Evolutionary conservation across 768 basidiomycete genomes (phyloP).

Genomic region (Peribolospora kevripleyi): DNA sequence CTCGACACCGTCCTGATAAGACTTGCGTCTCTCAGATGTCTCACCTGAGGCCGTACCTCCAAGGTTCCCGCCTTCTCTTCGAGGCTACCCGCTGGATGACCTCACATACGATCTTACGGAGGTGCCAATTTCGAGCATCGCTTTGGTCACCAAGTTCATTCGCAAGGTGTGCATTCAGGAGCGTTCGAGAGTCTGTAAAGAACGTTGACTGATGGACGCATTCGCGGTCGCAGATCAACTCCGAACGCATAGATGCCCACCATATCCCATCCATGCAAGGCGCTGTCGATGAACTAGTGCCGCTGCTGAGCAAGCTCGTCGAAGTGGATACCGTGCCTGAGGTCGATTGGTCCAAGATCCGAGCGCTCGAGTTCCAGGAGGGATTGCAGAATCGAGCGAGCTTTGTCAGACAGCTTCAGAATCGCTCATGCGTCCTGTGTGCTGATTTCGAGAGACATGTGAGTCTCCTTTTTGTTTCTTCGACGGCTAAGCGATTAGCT

Average conservation of each 20-base stretch:
- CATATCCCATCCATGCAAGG: conserved; percentile 42
- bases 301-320: conserved; percentile 15
- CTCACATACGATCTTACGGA: conserved; percentile 40
- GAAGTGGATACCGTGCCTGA: conserved; percentile 34
- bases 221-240: conserved; percentile 33
- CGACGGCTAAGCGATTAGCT: neutral
- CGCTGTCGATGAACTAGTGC: conserved; percentile 22
- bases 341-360: conserved; percentile 59
- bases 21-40: conserved; percentile 25
- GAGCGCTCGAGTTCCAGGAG: conserved; percentile 80
- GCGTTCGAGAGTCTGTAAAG: neutral
- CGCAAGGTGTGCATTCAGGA: conserved; percentile 34
- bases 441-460: conserved; percentile 51
- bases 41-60: conserved; percentile 39
- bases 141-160: conserved; percentile 40
- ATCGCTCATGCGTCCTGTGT: neutral
- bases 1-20: neutral
- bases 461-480: conserved; percentile 17
- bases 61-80: conserved; percentile 40
- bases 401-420: conserved; percentile 25
- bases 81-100: conserved; percentile 27
- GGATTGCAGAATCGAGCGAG: conserved; percentile 34
- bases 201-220: neutral
- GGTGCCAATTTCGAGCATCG: conserved; percentile 48
- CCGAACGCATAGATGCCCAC: conserved; percentile 39